Evolutionary conservation across 176 grass and related monocot species (phyloP).

Genomic region (Melocanna baccifera): DNA sequence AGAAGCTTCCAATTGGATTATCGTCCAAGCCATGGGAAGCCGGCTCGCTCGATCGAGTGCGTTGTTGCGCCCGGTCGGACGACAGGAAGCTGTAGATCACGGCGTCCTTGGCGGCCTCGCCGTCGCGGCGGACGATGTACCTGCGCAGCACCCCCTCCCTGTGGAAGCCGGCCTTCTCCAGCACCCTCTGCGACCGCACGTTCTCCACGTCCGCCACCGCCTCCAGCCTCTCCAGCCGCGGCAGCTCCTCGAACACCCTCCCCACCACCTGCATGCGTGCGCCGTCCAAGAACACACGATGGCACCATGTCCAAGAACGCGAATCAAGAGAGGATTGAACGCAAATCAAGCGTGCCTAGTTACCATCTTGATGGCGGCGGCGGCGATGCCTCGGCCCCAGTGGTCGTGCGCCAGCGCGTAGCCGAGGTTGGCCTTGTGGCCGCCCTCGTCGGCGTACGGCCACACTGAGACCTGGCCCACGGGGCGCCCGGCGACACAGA

Average conservation of each 20-base stretch:
- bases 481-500: slow-evolving; percentile 38
- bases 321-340: not conserved
- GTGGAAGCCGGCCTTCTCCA: slow-evolving; percentile 61
- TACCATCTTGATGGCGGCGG: slow-evolving; percentile 39
- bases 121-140: slow-evolving; percentile 16
- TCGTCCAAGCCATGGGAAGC: too few species aligned
- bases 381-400: slow-evolving; percentile 45
- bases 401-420: slow-evolving; percentile 39
- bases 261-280: slow-evolving; percentile 19
- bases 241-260: slow-evolving; percentile 46
- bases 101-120: slow-evolving; percentile 20
- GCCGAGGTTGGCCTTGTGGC: slow-evolving; percentile 47
- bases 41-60: too few species aligned
- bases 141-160: slow-evolving; percentile 47
- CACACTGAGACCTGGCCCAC: slow-evolving; percentile 51
- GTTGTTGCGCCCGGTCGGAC: not conserved
- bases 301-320: not conserved
- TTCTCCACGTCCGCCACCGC: slow-evolving; percentile 45
- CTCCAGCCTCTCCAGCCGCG: slow-evolving; percentile 54
- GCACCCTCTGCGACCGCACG: slow-evolving; percentile 47
- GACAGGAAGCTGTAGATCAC: slow-evolving; percentile 56
- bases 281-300: not conserved
- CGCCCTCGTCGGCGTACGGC: slow-evolving; percentile 40
- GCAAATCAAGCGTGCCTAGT: not conserved
- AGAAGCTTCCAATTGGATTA: too few species aligned